Conservation (phyloP, 768 basidiomycete genomes). For the Tulasnella sp. region DNA sequence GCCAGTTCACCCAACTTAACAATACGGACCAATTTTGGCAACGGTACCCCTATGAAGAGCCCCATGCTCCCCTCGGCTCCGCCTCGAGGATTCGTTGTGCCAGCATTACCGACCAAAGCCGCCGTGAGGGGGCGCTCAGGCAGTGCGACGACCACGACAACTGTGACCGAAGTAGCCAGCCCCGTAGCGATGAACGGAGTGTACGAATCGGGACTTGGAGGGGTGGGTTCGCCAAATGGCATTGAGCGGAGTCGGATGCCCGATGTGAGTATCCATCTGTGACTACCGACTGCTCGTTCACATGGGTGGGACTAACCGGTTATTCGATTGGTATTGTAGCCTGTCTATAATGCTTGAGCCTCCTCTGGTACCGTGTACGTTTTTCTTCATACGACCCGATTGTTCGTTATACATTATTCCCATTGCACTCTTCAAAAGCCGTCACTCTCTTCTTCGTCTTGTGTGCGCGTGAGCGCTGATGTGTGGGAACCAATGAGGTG, state of each 20-base stretch:
- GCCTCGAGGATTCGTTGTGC: background rate
- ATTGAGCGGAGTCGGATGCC: conserved; percentile 5
- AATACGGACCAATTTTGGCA: background rate
- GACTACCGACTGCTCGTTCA: background rate
- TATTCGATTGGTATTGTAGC: background rate
- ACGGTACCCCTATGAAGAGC: background rate
- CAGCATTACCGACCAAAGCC: background rate
- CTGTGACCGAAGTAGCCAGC: background rate
- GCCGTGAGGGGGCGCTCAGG: background rate
- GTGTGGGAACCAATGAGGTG: background rate
- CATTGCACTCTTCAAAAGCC: background rate
- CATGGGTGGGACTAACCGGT: background rate
- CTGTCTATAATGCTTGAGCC: background rate
- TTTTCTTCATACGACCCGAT: background rate
- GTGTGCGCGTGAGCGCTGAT: background rate
- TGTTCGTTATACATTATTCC: background rate
- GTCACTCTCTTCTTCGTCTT: background rate
- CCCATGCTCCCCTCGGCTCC: background rate
- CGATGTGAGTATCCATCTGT: background rate
- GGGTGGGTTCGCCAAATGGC: background rate
- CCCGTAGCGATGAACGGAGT: background rate
- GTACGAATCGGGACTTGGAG: background rate
- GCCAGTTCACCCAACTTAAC: background rate
- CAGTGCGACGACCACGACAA: background rate
- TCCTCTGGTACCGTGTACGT: background rate